These are phyloP conservation scores for Berberis thunbergii DNA, from an alignment of 164 flowering plant species.

Conservation along the genomic window DNA sequence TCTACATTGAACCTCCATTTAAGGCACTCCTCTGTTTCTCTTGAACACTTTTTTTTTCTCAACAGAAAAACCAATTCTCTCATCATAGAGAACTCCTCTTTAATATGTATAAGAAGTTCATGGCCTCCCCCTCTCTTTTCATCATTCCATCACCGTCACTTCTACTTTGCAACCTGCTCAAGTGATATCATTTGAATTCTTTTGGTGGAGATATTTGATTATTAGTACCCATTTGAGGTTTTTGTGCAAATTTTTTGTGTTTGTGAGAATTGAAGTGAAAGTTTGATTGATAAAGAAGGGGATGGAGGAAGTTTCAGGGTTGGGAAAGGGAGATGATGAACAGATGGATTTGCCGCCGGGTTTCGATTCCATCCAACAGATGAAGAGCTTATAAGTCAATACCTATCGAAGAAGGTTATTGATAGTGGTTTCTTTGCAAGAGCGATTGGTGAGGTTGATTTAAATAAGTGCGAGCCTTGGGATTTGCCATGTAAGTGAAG, in stretches of 20 bases:
- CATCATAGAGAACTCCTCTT: background rate
- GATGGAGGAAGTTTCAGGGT: background rate
- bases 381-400: conserved; percentile 85
- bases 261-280: no score
- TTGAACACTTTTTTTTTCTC: background rate
- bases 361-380: conserved; percentile 82
- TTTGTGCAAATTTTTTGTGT: no score
- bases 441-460: conserved; percentile 86
- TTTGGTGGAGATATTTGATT: no score
- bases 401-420: conserved; percentile 52
- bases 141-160: no score
- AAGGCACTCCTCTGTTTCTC: background rate
- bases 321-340: background rate
- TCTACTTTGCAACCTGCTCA: no score
- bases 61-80: background rate
- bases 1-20: background rate
- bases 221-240: no score
- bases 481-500: conserved; percentile 67
- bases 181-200: no score
- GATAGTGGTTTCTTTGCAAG: conserved; percentile 41
- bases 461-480: conserved; percentile 98
- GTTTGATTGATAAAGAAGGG: background rate
- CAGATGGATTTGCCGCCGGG: conserved; percentile 4
- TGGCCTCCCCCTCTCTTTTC: background rate
- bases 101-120: background rate